Evolutionary conservation across 331 rosid genomes (phyloP), one percentile per base, ranked within the genome.

Genomic region (Malus hybrid): DNA sequence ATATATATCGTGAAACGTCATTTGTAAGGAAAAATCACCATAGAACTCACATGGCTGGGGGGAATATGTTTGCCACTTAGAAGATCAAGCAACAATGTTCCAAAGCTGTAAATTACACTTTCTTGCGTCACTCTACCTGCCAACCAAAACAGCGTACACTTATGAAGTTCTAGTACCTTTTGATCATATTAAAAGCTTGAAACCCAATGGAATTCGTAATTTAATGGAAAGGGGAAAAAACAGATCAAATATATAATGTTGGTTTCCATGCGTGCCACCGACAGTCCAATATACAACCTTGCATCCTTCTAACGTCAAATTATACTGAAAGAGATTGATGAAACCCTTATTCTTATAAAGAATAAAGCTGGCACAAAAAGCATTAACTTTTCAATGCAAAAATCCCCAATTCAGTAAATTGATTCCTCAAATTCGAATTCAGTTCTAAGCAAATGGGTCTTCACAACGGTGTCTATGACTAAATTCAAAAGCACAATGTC

Each of bases 61-160:
- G 86, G 86, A 68, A 82, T 78, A 58, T 82, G 86, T 33, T 82
- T 82, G 33, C 82, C 86, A 70, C 86, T 82, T 18, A 82, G 82
- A 82, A 82, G 86, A 82, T 82, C 86, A 5, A 82, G 80, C 66
- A 82, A 69, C 36, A 82, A 66, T 11, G 86, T 82, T 39, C 86
- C 86, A 26, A 82, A 82, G 86, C 86, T 82, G 77, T 82, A 82
- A 7, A 82, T 58, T 19, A 82, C 86, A 65, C 82, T 82, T 70
- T 78, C 86, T 70, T 53, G 74, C 33, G 86, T 82, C 77, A 82
- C 86, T 64, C 86, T 82, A 36, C 86, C 86, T 82, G 82, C 57
- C 61, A 78, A 52, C 39, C 75, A 60, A 52, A 48, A 15, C 50
- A 14, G n/a, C n/a, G 50, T 14, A 44, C 1, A 58, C 4, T 20